Conservation (phyloP, 2,329 filamentous ascomycete species). For the Curvularia lunata region DNA sequence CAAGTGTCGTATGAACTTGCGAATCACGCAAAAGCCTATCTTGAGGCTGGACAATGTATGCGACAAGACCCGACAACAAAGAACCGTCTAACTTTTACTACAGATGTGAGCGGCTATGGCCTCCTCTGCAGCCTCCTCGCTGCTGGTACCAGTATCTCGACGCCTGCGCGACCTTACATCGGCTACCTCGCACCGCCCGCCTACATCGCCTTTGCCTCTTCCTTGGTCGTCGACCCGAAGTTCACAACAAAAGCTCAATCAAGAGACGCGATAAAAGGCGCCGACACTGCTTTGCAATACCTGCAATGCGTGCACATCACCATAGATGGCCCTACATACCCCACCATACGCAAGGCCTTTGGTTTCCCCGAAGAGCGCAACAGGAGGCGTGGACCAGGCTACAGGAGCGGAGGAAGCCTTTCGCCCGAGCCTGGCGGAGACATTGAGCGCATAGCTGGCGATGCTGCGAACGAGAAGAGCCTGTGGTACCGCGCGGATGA, state of each 20-base stretch:
- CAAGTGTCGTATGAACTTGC: slow-evolving; percentile 44
- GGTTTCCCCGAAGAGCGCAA: slow-evolving; percentile 58
- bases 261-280: slow-evolving; percentile 65
- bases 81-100: slow-evolving; percentile 9
- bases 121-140: slow-evolving; percentile 46
- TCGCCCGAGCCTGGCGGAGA: slow-evolving; percentile 47
- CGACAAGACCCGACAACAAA: neutral
- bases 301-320: slow-evolving; percentile 70
- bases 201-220: slow-evolving; percentile 78
- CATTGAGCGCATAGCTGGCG: slow-evolving; percentile 51
- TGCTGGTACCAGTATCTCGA: slow-evolving; percentile 42
- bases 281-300: slow-evolving; percentile 71
- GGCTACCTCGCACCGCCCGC: slow-evolving; percentile 71
- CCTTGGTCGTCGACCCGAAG: slow-evolving; percentile 79
- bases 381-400: slow-evolving; percentile 29
- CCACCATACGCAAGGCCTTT: slow-evolving; percentile 75
- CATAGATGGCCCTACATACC: slow-evolving; percentile 69
- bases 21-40: slow-evolving; percentile 47
- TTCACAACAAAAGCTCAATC: slow-evolving; percentile 76
- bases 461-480: slow-evolving; percentile 66
- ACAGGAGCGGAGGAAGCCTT: slow-evolving; percentile 31
- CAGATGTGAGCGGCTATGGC: slow-evolving; percentile 43
- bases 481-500: slow-evolving; percentile 80
- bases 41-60: slow-evolving; percentile 45
- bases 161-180: slow-evolving; percentile 48